Conservation (phyloP, 2,329 filamentous ascomycete genomes). For the Aspergillus sp. region DNA sequence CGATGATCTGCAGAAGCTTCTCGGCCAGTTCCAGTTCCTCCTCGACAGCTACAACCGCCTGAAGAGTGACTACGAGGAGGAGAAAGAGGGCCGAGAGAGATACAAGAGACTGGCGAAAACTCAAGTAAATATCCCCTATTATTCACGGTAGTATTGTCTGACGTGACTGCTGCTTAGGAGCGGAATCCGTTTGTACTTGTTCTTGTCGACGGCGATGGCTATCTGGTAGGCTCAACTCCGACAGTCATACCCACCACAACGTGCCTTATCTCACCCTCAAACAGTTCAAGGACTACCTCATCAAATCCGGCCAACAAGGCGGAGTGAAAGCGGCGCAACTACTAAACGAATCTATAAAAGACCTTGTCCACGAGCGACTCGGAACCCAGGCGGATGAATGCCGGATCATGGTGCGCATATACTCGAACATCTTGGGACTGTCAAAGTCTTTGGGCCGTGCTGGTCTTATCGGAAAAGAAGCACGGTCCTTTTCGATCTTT, state of each 20-base stretch:
- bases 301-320: slow-evolving; percentile 52
- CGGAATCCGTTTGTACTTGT: slow-evolving; percentile 61
- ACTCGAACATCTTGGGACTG: slow-evolving; percentile 55
- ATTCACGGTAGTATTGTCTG: neutral
- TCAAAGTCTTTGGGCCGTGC: slow-evolving; percentile 52
- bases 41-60: slow-evolving; percentile 56
- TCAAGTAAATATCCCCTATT: slow-evolving; percentile 30
- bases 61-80: slow-evolving; percentile 59
- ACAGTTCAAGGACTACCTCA: slow-evolving; percentile 60
- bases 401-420: slow-evolving; percentile 56
- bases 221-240: slow-evolving; percentile 35
- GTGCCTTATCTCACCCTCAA: neutral
- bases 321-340: slow-evolving; percentile 57
- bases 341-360: slow-evolving; percentile 52
- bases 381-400: slow-evolving; percentile 51
- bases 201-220: slow-evolving; percentile 63
- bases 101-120: slow-evolving; percentile 55
- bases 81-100: slow-evolving; percentile 53
- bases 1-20: slow-evolving; percentile 31
- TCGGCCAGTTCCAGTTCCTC: slow-evolving; percentile 45
- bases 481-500: slow-evolving; percentile 57
- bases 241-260: too few species aligned
- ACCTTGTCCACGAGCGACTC: slow-evolving; percentile 43
- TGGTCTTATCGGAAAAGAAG: slow-evolving; percentile 54
- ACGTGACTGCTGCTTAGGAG: slow-evolving; percentile 32